Evolutionary conservation across 1,139 yeast species (phyloP), one percentile per base, ranked within the genome.

Genomic region (Pichia sp.): DNA sequence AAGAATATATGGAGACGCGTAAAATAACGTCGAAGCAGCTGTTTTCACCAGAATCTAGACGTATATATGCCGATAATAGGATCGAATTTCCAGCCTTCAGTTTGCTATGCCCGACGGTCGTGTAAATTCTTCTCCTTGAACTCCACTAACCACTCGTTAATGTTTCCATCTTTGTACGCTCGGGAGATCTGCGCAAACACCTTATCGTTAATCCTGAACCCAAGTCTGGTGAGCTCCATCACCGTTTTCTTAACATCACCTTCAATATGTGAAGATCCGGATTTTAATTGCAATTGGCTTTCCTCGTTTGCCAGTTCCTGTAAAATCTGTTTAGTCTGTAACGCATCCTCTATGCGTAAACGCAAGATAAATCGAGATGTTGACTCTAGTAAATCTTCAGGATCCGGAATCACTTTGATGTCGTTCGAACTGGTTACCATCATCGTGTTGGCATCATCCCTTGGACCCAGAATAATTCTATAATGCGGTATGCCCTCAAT

Each of bases 101-200:
- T n/a, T n/a, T n/a, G n/a, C n/a, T n/a, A n/a, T n/a, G n/a, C n/a
- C n/a, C n/a, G n/a, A n/a, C 55, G 41, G 37, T 66, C 73, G 4
- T 63, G 52, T 27, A 56, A 56, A 6, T 49, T 39, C 37, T 53
- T 56, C 34, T 63, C 61, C 28, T 64, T 57, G 21, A 64, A 43
- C 18, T 62, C 60, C n/a, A 68, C 52, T 25, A 67, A 34, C 29
- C 63, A 67, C 43, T 68, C 72, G 38, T 66, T 62, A 16, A 67
- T 36, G 15, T 51, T 53, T 2, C 73, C 72, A 2, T 54, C 55
- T 23, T 36, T 30, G 26, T 58, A 50, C 1, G 72, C 69, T 6
- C 37, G 35, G 32, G 54, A 59, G 9, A 67, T 40, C 19, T 47
- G 42, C 18, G 46, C 43, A 6, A 64, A 41, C 17, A 58, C 49